These are phyloP conservation scores for Entonaema liquescens DNA, from an alignment of 495 filamentous ascomycete genomes.

Conservation along the genomic window DNA sequence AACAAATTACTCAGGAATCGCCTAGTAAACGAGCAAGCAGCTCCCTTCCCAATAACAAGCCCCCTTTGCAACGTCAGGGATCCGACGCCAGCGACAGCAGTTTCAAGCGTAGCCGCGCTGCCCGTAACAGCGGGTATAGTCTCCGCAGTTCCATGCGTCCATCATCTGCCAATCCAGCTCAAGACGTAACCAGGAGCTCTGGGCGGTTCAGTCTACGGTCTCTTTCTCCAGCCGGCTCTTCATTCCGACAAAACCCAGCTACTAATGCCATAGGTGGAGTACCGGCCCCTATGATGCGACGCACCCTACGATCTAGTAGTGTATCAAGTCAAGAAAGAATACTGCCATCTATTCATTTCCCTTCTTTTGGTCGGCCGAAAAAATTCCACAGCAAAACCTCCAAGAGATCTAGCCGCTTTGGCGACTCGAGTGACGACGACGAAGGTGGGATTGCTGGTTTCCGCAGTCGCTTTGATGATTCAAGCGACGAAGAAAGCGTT, in stretches of 20 bases:
- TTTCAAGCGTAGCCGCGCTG: constrained; percentile 53
- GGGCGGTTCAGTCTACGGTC: constrained; percentile 54
- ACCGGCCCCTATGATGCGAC: constrained; percentile 28
- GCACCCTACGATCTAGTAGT: constrained; percentile 38
- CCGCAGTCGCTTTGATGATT: constrained; percentile 80
- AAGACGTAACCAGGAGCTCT: constrained; percentile 29
- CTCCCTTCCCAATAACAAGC: constrained; percentile 28
- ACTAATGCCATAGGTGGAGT: constrained; percentile 18
- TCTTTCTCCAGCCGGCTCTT: constrained; percentile 48
- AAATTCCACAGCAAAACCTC: constrained; percentile 18
- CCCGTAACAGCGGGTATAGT: constrained; percentile 30
- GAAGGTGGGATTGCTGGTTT: constrained; percentile 57
- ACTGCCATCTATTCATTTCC: constrained; percentile 42
- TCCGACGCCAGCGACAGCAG: constrained; percentile 61
- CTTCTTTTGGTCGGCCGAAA: constrained; percentile 41
- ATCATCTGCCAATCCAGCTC: constrained; percentile 33
- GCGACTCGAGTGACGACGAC: constrained; percentile 79
- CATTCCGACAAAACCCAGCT: constrained; percentile 34
- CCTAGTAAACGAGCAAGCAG: constrained; percentile 5
- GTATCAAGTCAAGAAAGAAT: constrained; percentile 37
- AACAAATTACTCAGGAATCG: constrained; percentile 12
- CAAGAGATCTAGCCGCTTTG: constrained; percentile 60
- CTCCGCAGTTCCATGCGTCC: constrained; percentile 56
- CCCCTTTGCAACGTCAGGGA: constrained; percentile 48
- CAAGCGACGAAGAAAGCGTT: constrained; percentile 73